Percentiles rank a stretch among this genome's conserved stretches.
These are phyloP conservation scores for Agrocybe praecox DNA, from an alignment of 768 basidiomycete species.

Conservation along the genomic window DNA sequence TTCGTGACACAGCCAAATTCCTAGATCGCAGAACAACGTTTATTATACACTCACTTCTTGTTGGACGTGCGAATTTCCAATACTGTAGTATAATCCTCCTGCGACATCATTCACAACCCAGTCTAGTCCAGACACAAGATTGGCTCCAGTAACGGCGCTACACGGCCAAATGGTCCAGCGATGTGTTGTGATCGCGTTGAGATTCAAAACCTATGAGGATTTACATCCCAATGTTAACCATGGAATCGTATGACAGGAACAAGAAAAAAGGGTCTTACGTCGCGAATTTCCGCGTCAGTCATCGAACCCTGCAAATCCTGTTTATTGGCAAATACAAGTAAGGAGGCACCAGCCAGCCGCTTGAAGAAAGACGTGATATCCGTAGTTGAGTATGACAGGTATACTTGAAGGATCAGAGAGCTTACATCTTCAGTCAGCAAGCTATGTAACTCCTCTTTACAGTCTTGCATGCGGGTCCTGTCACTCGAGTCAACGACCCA, in stretches of 20 bases:
- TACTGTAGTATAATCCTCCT: slow-evolving; percentile 82
- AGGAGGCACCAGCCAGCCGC: slow-evolving; percentile 94
- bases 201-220: slow-evolving; percentile 68
- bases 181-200: slow-evolving; percentile 82
- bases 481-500: slow-evolving; percentile 99
- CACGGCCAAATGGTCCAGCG: slow-evolving; percentile 90
- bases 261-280: slow-evolving; percentile 55
- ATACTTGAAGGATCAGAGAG: slow-evolving; percentile 11
- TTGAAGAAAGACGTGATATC: slow-evolving; percentile 37
- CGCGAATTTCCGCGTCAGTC: slow-evolving; percentile 77
- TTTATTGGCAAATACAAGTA: slow-evolving; percentile 97
- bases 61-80: slow-evolving; percentile 31
- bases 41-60: slow-evolving; percentile 12
- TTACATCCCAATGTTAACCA: slow-evolving; percentile 10
- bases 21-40: not conserved
- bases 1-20: not conserved
- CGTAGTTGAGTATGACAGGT: slow-evolving; percentile 11
- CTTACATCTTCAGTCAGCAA: slow-evolving; percentile 92
- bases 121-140: slow-evolving; percentile 83
- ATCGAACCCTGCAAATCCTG: slow-evolving; percentile 92
- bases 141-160: slow-evolving; percentile 88
- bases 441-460: slow-evolving; percentile 82
- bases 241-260: slow-evolving; percentile 13
- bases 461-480: slow-evolving; percentile 87
- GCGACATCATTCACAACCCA: slow-evolving; percentile 94